A percentile compares a stretch with the other conserved stretches of the same genome.
Evolutionary conservation across 1,284 basidiomycete species (phyloP).

Genomic region (Rhodotorula mucilaginosa): DNA sequence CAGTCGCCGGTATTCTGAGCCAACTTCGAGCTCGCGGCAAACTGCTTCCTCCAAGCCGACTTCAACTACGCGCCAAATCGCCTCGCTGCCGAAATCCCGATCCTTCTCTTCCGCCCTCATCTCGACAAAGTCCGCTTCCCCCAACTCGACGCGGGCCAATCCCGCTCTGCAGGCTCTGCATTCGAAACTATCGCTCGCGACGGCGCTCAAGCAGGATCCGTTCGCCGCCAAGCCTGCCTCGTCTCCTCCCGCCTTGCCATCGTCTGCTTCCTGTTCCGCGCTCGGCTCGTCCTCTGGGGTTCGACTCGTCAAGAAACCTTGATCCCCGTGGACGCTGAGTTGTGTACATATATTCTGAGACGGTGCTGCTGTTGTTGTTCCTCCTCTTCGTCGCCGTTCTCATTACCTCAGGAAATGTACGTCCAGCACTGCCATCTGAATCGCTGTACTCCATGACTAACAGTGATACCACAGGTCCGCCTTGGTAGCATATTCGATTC

Average conservation of each 20-base stretch:
- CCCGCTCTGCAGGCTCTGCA: conserved; percentile 20
- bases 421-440: no score
- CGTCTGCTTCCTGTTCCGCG: background rate
- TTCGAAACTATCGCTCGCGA: conserved; percentile 20
- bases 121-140: background rate
- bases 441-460: no score
- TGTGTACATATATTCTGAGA: background rate
- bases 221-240: conserved; percentile 1
- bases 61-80: background rate
- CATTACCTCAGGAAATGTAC: no score
- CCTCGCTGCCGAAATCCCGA: background rate
- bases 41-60: background rate
- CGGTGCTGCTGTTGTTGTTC: background rate
- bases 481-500: no score
- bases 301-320: background rate
- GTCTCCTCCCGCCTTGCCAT: background rate
- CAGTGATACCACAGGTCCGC: no score
- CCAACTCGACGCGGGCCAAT: background rate
- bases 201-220: conserved; percentile 23
- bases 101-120: background rate
- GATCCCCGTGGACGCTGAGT: background rate
- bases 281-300: background rate
- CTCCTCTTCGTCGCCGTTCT: background rate
- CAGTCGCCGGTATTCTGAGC: no score
- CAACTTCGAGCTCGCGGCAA: background rate